A percentile compares a stretch with the other conserved stretches of the same genome.
Evolutionary conservation across 345 rosid genomes (phyloP).

Genomic region (Aethionema arabicum): DNA sequence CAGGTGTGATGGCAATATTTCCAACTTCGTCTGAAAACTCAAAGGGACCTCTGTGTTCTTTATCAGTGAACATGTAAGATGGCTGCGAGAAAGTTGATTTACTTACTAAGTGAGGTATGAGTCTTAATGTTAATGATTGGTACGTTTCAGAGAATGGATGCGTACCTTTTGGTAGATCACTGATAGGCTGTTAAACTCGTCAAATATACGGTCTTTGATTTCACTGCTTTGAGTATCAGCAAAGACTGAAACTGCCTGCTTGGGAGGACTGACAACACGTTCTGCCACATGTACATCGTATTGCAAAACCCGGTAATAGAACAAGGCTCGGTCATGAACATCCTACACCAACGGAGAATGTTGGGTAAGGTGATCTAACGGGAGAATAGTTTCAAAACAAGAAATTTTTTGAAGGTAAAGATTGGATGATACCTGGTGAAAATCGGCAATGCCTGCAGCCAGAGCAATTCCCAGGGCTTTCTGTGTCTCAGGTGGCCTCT

Average conservation of each 20-base stretch:
- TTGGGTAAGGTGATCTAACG: slow-evolving; percentile 12
- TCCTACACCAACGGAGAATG: slow-evolving; percentile 55
- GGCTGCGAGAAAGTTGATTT: slow-evolving; percentile 58
- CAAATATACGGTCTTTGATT: slow-evolving; percentile 92
- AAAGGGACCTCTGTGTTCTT: slow-evolving; percentile 90
- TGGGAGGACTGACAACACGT: slow-evolving; percentile 88
- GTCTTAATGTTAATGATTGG: no score
- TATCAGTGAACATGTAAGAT: slow-evolving; percentile 95
- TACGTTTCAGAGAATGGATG: background rate
- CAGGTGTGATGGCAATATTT: slow-evolving; percentile 62
- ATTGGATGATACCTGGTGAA: slow-evolving; percentile 67
- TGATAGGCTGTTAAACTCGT: slow-evolving; percentile 94
- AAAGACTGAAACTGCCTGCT: slow-evolving; percentile 96
- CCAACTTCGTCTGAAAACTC: slow-evolving; percentile 86
- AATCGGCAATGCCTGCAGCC: slow-evolving; percentile 83
- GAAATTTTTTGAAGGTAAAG: slow-evolving; percentile 9
- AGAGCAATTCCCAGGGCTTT: slow-evolving; percentile 82
- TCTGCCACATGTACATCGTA: slow-evolving; percentile 72
- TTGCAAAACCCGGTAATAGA: slow-evolving; percentile 92
- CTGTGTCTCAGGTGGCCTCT: slow-evolving; percentile 96
- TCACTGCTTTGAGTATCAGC: slow-evolving; percentile 98
- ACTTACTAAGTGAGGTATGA: no score
- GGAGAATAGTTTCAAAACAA: slow-evolving; percentile 13
- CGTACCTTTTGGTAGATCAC: slow-evolving; percentile 90
- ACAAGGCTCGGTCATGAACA: slow-evolving; percentile 97